Base-by-base conservation (phyloP, 2,329 filamentous ascomycete genomes). In the Colletotrichum chrysophilum region DNA sequence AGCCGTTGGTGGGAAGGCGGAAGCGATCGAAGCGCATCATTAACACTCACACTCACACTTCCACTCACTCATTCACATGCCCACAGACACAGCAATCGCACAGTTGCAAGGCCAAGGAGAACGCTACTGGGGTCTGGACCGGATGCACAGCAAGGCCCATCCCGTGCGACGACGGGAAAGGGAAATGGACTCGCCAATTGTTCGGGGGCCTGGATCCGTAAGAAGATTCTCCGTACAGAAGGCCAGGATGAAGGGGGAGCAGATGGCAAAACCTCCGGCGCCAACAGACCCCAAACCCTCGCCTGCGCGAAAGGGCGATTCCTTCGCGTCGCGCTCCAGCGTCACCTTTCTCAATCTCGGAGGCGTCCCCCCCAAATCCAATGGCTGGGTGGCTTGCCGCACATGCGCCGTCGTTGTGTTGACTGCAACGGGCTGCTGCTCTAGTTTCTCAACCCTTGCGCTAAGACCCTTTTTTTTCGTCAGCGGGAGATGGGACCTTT, bases 191-290 rank as follows among this genome's bases (percentile, higher is more conserved):
- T 48, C 61, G 13, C 69, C 30, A 24, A 26, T 13, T 30, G 6
- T 32, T 34, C 26, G 16, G 58, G 12, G n/a, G 58, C 6, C 30
- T 34, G 58, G 4, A 52, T 52, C 43, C 43, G 43, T 52, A 52
- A 52, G n/a, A 43, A 43, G 38, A 6, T n/a, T 43, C 38, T 13
- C 26, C 30, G 26, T 12, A 30, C 7, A 28, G 28, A 13, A 18
- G 26, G 26, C 58, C 58, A 62, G 58, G 58, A 62, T 61, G 16
- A 60, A 26, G 30, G 48, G 67, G 30, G 56, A 26, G 10, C 38
- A 43, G 52, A 56, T 43, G 55, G 56, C 70, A 68, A 75, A 75
- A 75, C 73, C 43, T 34, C 55, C 70, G 73, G 73, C 56, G 70
- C 56, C 70, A 64, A 30, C 64, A 48, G n/a, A 10, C 38, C 38